A percentile compares a stretch with the other conserved stretches of the same genome.
phyloP scores from a whole-genome alignment of 2,329 filamentous ascomycete genomes.

The Atkinsonella hypoxylon region DNA sequence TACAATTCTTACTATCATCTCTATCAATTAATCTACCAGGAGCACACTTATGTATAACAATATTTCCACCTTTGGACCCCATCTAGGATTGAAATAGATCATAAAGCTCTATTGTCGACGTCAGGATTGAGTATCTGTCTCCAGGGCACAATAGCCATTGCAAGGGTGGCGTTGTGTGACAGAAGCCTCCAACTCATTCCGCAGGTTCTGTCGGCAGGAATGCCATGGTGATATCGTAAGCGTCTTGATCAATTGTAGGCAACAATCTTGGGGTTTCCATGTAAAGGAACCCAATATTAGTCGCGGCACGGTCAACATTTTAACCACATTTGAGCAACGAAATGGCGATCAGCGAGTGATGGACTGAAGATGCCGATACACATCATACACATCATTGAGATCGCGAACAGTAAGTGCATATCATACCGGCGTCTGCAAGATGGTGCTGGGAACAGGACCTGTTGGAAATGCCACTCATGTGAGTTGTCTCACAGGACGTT shows the following conservation, averaged over 20 bases:
- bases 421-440: slow-evolving; percentile 24
- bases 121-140: slow-evolving; percentile 35
- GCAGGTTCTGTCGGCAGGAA: slow-evolving; percentile 36
- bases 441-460: slow-evolving; percentile 24
- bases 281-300: slow-evolving; percentile 44
- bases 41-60: no score
- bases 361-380: slow-evolving; percentile 27
- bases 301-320: slow-evolving; percentile 31
- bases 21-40: no score
- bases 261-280: slow-evolving; percentile 34
- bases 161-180: slow-evolving; percentile 27
- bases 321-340: slow-evolving; percentile 29
- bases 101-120: slow-evolving; percentile 35
- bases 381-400: slow-evolving; percentile 37
- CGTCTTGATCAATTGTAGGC: slow-evolving; percentile 16
- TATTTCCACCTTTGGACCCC: slow-evolving; percentile 32
- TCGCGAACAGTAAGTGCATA: slow-evolving; percentile 29
- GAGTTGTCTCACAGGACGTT: slow-evolving; percentile 10
- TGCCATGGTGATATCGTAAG: slow-evolving; percentile 21
- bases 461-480: slow-evolving; percentile 25
- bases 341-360: slow-evolving; percentile 21
- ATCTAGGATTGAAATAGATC: slow-evolving; percentile 39
- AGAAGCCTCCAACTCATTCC: slow-evolving; percentile 28
- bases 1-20: no score
- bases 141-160: slow-evolving; percentile 34